Percentiles rank a stretch among this genome's conserved stretches.
phyloP scores from a whole-genome alignment of 352 stramenopile genomes.

The Pythium rishiriense region DNA sequence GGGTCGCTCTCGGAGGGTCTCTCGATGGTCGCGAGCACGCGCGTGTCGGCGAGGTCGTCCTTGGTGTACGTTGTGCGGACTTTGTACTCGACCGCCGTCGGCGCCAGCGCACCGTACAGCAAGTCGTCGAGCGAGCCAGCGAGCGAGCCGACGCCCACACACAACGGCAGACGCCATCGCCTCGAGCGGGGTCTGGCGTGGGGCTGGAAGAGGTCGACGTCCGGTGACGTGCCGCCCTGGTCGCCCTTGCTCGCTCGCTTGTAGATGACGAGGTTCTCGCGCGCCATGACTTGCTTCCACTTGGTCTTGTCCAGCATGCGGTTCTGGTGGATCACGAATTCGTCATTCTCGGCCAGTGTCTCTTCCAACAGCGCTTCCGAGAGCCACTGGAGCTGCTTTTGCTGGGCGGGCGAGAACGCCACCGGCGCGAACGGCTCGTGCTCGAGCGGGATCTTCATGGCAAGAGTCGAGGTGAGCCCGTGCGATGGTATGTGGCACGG shows the following conservation, averaged over 20 bases:
- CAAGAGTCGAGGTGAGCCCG: too few species aligned
- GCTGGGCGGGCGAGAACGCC: constrained; percentile 4
- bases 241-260: constrained; percentile 25
- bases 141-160: constrained; percentile 29
- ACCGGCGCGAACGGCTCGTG: constrained; percentile 53
- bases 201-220: too few species aligned
- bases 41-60: constrained; percentile 50
- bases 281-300: constrained; percentile 37
- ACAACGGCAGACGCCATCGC: constrained; percentile 25
- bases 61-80: constrained; percentile 52
- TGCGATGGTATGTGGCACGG: too few species aligned
- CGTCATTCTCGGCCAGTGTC: constrained; percentile 31
- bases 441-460: constrained; percentile 52
- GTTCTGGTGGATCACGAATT: constrained; percentile 24
- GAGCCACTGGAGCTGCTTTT: constrained; percentile 16
- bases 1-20: constrained; percentile 32
- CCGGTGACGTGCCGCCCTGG: not conserved
- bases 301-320: constrained; percentile 29
- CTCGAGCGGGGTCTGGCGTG: not conserved
- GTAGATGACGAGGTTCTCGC: constrained; percentile 37
- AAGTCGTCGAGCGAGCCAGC: constrained; percentile 31
- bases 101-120: constrained; percentile 47
- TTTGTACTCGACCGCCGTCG: constrained; percentile 49
- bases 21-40: constrained; percentile 49
- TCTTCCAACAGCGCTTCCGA: constrained; percentile 21